Base-by-base conservation (phyloP, 306 rosid species). In the Rosa rugosa region DNA sequence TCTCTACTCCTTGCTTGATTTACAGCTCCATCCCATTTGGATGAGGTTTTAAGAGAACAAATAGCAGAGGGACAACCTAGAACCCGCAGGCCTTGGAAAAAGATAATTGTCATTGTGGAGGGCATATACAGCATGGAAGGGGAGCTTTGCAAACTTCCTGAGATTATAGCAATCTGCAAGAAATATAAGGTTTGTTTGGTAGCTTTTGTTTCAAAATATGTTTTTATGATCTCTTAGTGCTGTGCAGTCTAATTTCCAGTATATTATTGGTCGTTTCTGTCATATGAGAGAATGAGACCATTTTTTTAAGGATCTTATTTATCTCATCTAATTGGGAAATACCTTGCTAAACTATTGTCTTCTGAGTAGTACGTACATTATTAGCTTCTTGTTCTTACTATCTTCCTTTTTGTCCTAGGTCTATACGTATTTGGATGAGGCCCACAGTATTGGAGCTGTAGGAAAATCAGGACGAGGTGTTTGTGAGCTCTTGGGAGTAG, bases 121-220 rank as follows among this genome's bases (percentile, higher is more conserved):
- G 98, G 98, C 54, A 94, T 94, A 78, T 94, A 94, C 80, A 92
- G 97, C 67, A 94, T 94, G 98, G 98, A 94, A 83, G 98, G 98
- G 79, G 97, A 94, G 83, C 92, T 94, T 71, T 92, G 97, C 83
- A 88, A 94, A 78, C 98, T 94, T 86, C 92, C 98, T 57, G 98
- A 94, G 88, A 86, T 94, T 75, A 88, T 94, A 65, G 88, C 94
- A 77, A 77, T 92, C 59, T 94, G 98, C 93, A 94, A 92, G 79
- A 92, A 90, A 74, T 94, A 87, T 50, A 92, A 94, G 91, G 98
- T 92, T 63, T 17, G 53, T 67, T 69, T 60, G 56, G 77, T 18
- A 70, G 22, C 18, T 23, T 63, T 57, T 36, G 45, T 50, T 44
- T 57, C 68, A 53, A 22, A 46, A 57, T 8, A 54, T 50, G 34